Conservation (phyloP, 164 flowering plant species). For the Buxus sempervirens region DNA sequence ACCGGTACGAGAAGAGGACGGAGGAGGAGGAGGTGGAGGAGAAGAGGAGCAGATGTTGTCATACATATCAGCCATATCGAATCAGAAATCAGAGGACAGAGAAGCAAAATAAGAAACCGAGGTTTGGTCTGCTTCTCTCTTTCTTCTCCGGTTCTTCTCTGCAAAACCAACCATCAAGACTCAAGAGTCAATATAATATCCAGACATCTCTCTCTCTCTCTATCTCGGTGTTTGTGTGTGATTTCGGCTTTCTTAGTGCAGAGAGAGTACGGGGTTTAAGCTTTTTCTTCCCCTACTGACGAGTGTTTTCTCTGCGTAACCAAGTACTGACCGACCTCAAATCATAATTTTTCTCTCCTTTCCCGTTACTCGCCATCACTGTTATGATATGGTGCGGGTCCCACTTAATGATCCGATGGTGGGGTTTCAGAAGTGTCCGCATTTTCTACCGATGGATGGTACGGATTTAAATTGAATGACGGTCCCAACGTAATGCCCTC, state of each 20-base stretch:
- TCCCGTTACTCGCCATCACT: no score
- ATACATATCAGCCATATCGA: conserved; percentile 45
- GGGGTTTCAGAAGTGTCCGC: no score
- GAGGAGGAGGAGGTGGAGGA: conserved; percentile 19
- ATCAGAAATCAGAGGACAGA: background rate
- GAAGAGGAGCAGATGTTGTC: conserved; percentile 20
- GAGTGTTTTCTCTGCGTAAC: background rate
- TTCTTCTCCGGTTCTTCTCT: no score
- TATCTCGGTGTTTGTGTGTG: background rate
- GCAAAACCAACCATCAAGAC: background rate
- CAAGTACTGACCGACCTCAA: no score
- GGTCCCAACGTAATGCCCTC: no score
- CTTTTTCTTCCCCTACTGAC: background rate
- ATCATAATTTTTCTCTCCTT: no score
- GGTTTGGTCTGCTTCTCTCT: background rate
- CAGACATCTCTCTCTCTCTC: background rate
- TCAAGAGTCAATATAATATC: background rate
- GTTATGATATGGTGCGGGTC: no score
- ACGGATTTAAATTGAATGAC: no score
- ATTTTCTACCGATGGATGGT: no score
- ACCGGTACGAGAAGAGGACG: background rate
- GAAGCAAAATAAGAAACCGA: background rate
- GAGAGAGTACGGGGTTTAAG: background rate
- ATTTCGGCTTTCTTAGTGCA: background rate
- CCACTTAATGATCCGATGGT: no score